Base-by-base conservation (phyloP, 768 basidiomycete genomes). In the Suillus hirtellus region DNA sequence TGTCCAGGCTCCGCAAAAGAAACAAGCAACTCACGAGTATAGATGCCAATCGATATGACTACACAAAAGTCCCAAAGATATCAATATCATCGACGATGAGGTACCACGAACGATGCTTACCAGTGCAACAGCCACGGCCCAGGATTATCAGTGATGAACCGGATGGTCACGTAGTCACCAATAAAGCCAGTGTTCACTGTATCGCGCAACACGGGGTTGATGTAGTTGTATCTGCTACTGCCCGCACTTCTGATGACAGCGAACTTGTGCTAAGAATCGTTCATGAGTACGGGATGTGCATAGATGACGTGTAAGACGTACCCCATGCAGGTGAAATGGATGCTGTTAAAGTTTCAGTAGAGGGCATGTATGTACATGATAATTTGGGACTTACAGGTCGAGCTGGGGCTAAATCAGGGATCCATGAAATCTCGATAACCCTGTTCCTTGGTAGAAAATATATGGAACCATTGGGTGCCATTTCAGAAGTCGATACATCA, bases 391-490 rank as follows among this genome's bases (percentile, higher is more conserved):
- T 52, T 61, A 10, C 68, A 70, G 34, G 68, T 52, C 4, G 60
- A 42, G 6, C 60, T 54, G 31, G 59, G 56, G 52, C 15, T 31
- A 17, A 17, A 52, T 31, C 27, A 65, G 67, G 40, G 67, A 63
- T 31, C 50, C 50, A 52, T 0, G 59, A 49, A 7, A 86, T 60
- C 61, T 86, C 84, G 64, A 86, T 76, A 46, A 80, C 75, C 46
- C 80, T 76, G 66, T 84, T 82, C 7, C 70, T 66, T 0, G 81
- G 81, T 19, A 86, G 68, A 8, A 71, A 67, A 62, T 81, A 83
- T 10, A 84, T 78, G n/a, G 77, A 75, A 6, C 80, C 81, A 10
- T 73, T 52, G 3, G 78, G 74, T 4, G 80, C 75, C 35, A 85
- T 69, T 17, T 73, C 70, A 12, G 73, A 69, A 1, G 82, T 73